These are phyloP conservation scores for Rasamsonia emersonii DNA, from an alignment of 2,329 filamentous ascomycete genomes.

Conservation along the genomic window DNA sequence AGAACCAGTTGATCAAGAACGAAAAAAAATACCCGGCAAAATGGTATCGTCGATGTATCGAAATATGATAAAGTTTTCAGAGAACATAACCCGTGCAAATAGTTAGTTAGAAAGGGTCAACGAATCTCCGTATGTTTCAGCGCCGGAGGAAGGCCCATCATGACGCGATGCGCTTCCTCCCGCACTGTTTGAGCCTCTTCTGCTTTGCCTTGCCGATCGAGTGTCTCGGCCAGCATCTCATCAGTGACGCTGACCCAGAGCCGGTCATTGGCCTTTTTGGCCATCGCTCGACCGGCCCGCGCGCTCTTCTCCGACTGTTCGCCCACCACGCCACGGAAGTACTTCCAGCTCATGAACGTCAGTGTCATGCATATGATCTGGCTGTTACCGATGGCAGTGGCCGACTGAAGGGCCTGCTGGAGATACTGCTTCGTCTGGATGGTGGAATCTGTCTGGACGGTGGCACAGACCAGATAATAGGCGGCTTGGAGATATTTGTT, in stretches of 20 bases:
- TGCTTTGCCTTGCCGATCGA: conserved; percentile 61
- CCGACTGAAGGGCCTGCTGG: conserved; percentile 60
- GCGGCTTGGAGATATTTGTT: conserved; percentile 70
- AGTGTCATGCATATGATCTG: conserved; percentile 77
- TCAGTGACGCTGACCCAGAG: conserved; percentile 75
- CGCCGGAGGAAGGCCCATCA: conserved; percentile 28
- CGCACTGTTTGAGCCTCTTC: conserved; percentile 41
- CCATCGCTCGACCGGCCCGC: conserved; percentile 58
- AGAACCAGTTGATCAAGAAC: too few species aligned
- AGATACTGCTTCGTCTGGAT: conserved; percentile 73
- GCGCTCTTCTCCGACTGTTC: conserved; percentile 72
- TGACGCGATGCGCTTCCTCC: conserved; percentile 36
- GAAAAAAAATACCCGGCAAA: too few species aligned
- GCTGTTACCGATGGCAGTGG: conserved; percentile 61
- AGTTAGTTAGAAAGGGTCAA: too few species aligned
- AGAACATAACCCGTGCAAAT: too few species aligned
- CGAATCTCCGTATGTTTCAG: conserved; percentile 24
- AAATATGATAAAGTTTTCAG: too few species aligned
- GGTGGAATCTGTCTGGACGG: conserved; percentile 58
- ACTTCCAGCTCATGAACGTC: conserved; percentile 72
- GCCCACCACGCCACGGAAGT: conserved; percentile 75
- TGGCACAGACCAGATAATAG: conserved; percentile 66
- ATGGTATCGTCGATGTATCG: too few species aligned
- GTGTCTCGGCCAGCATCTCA: conserved; percentile 66
- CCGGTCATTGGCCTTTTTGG: conserved; percentile 59